Percentiles rank a stretch among this genome's conserved stretches.
Evolutionary conservation across 805 yeast species (phyloP).

Genomic region (Candida glaebosa): DNA sequence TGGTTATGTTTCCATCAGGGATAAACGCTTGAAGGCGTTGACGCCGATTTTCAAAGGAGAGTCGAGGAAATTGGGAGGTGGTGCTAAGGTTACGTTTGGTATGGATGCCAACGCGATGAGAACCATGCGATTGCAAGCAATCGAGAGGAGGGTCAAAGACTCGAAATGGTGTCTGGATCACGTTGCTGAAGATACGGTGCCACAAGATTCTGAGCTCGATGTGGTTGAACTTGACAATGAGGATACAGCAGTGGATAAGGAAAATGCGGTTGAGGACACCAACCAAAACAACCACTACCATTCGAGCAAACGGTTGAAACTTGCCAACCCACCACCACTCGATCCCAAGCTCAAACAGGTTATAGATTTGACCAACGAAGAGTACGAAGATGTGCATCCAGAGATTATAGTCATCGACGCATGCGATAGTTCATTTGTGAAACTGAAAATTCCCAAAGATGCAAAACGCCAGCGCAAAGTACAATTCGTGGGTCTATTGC

Average conservation of each 20-base stretch:
- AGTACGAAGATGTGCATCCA: conserved; percentile 6
- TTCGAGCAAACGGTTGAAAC: neutral
- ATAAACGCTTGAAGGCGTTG: conserved; percentile 40
- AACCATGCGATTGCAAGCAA: conserved; percentile 54
- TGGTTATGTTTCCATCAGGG: conserved; percentile 21
- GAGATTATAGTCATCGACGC: conserved; percentile 24
- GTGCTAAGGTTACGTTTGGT: conserved; percentile 3
- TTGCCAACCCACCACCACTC: neutral
- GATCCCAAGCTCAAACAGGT: conserved; percentile 9
- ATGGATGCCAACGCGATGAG: conserved; percentile 23
- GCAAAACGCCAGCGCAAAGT: conserved; percentile 5
- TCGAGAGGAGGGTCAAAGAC: conserved; percentile 57
- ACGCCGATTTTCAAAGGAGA: conserved; percentile 41
- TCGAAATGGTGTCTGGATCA: conserved; percentile 43
- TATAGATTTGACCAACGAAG: conserved; percentile 15
- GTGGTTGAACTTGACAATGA: conserved; percentile 23
- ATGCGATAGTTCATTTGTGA: conserved; percentile 12
- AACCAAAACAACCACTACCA: neutral
- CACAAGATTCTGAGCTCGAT: conserved; percentile 44
- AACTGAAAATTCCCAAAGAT: neutral
- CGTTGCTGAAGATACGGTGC: conserved; percentile 27
- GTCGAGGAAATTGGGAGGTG: conserved; percentile 27
- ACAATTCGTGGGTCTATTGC: conserved; percentile 11
- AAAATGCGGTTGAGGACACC: neutral
- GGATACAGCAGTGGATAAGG: neutral